Evolutionary conservation across 768 basidiomycete genomes (phyloP), one percentile per base, ranked within the genome.

Genomic region (Suillus luteus): DNA sequence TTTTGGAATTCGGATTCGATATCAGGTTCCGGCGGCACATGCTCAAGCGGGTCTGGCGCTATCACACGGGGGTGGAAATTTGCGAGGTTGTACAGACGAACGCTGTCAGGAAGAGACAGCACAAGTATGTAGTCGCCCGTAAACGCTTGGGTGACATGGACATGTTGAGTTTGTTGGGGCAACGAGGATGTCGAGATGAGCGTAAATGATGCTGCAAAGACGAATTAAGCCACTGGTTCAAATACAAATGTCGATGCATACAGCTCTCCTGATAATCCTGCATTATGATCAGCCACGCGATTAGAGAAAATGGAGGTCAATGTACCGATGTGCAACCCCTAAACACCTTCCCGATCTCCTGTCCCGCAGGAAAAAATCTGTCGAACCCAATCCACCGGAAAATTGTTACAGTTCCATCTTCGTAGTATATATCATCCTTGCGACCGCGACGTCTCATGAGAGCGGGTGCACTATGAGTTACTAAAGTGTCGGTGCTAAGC

Each of bases 231-330:
- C 27, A 24, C 55, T 12, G 27, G 48, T 41, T 37, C 37, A 41
- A 12, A 55, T n/a, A 5, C n/a, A 51, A 55, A 61, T 43, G 5
- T 54, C 41, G 54, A 44, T 1, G 70, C 87, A 71, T 71, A 91
- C 91, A 81, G 72, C 89, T 91, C 69, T 92, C 88, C 68, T 86
- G 87, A 70, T 86, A 92, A 72, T 92, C 91, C 90, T 92, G 52
- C 44, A 14, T 40, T 43, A 44, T 3, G 3, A 60, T 68, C 54
- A 70, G 62, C 33, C 46, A 55, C 17, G 22, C 46, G 10, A 48
- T 3, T 2, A 17, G 51, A 51, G 24, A 57, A 31, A 54, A 61
- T 9, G 15, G 24, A 1, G 37, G 7, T 54, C 40, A 58, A 74
- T 86, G 38, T 74, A 91, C 90, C 57, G 86, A 86, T 55, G 83